Evolutionary conservation across 371 early-diverging fungal genomes (phyloP), one percentile per base, ranked within the genome.

Genomic region (Entomophthora muscae): DNA sequence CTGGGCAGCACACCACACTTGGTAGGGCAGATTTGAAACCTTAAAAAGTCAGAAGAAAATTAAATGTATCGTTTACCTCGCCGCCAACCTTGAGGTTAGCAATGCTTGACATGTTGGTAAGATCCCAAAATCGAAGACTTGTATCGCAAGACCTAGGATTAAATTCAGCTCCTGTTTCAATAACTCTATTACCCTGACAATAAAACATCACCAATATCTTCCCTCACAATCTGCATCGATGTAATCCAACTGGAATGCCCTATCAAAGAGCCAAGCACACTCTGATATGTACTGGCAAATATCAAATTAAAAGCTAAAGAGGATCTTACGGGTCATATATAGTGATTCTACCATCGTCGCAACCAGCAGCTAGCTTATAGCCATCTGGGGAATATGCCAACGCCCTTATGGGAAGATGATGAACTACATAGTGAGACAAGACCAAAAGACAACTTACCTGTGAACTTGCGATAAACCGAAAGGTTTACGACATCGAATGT

Each of bases 71-170:
- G 31, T 26, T 33, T 61, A 30, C 30, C 56, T 55, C 56, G 12
- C 28, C 21, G 24, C 42, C 42, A 22, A 26, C 32, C 31, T 42
- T 61, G 26, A 61, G 31, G 17, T 31, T 33, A 24, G 33, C 61
- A 23, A 30, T 21, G 31, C 52, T 32, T 17, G 28, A 32, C 27
- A 28, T 13, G 26, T 23, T 61, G 42, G 31, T 26, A 32, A 61
- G 26, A 61, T 42, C 23, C 61, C 61, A 61, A 61, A 42, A 61
- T 22, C 42, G 31, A 24, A 61, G 33, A 21, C 33, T 61, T 42
- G 61, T 61, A 51, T 61, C 61, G 26, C 33, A 61, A 33, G 61
- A 61, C 12, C 61, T 61, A 32, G 24, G n/a, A 61, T 33, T 12
- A 29, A 32, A 24, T n/a, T 61, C 2, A 33, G 13, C 42, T 10